A percentile compares a stretch with the other conserved stretches of the same genome.
Conservation (phyloP, 345 rosid species). For the Gossypioides kirkii region DNA sequence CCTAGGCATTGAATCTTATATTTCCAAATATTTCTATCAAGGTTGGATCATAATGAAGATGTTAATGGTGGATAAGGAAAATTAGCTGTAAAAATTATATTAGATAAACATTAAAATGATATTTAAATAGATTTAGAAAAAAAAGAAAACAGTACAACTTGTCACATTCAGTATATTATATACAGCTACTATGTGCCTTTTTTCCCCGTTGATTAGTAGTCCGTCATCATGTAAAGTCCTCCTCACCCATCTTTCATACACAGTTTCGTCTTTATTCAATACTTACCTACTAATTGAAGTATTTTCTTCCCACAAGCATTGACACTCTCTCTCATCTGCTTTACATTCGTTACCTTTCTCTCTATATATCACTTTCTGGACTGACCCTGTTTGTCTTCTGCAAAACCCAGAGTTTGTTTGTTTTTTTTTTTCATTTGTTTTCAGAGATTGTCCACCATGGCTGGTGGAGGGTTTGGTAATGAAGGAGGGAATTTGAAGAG, state of each 20-base stretch:
- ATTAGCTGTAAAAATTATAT: background rate
- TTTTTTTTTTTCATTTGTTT: background rate
- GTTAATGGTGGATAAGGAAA: background rate
- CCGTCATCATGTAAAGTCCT: background rate
- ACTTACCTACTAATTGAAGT: background rate
- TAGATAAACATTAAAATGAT: background rate
- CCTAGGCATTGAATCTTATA: background rate
- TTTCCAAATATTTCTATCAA: background rate
- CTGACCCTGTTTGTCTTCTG: background rate
- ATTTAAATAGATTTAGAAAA: background rate
- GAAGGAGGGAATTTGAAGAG: slow-evolving; percentile 38
- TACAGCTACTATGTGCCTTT: background rate
- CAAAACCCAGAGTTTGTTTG: background rate
- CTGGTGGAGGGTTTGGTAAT: slow-evolving; percentile 55
- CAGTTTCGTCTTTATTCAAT: background rate
- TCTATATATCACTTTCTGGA: background rate
- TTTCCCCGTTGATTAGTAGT: background rate
- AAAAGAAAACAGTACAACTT: background rate
- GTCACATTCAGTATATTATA: background rate
- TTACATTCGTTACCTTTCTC: background rate
- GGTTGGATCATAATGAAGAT: background rate
- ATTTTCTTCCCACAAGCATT: background rate
- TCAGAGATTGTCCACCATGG: slow-evolving; percentile 30
- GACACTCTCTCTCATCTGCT: background rate
- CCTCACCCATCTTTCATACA: background rate